phyloP scores from a whole-genome alignment of 129 eudicot species.

The Flaveria sonorensis region DNA sequence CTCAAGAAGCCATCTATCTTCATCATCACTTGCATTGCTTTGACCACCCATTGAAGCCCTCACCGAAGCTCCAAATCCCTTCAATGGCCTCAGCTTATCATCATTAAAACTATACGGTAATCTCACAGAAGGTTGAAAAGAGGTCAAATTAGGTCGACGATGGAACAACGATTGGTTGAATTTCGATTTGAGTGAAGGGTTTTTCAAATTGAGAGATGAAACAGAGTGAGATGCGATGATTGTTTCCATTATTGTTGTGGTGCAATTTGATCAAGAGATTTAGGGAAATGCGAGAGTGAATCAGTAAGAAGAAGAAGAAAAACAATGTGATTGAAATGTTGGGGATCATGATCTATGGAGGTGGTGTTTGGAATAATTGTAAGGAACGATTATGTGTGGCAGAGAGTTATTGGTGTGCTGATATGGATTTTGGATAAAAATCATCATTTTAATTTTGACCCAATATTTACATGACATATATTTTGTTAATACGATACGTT shows the following conservation, averaged over 20 bases:
- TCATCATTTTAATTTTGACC: background rate
- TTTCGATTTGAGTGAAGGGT: constrained; percentile 17
- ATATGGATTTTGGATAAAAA: constrained; percentile 30
- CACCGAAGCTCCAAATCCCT: constrained; percentile 26
- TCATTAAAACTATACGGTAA: background rate
- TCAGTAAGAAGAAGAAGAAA: background rate
- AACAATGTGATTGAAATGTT: constrained; percentile 16
- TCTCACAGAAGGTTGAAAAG: background rate
- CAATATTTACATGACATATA: background rate
- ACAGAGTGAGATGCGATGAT: constrained; percentile 36
- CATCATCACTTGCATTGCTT: constrained; percentile 30
- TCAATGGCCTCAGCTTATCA: constrained; percentile 3
- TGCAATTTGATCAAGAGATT: constrained; percentile 12
- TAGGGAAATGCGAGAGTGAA: background rate
- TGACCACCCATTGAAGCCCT: constrained; percentile 49
- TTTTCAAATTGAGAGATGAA: constrained; percentile 34
- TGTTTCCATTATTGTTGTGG: constrained; percentile 27
- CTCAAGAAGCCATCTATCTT: constrained; percentile 74
- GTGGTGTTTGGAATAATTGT: background rate
- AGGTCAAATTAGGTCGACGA: background rate
- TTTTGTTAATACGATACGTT: too few relatives aligned
- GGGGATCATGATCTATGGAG: constrained; percentile 4
- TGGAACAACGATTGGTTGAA: constrained; percentile 26
- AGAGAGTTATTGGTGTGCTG: constrained; percentile 34
- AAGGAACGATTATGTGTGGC: constrained; percentile 31